These are phyloP conservation scores for Iris pallida DNA, from an alignment of 116 monocot genomes.

Conservation along the genomic window DNA sequence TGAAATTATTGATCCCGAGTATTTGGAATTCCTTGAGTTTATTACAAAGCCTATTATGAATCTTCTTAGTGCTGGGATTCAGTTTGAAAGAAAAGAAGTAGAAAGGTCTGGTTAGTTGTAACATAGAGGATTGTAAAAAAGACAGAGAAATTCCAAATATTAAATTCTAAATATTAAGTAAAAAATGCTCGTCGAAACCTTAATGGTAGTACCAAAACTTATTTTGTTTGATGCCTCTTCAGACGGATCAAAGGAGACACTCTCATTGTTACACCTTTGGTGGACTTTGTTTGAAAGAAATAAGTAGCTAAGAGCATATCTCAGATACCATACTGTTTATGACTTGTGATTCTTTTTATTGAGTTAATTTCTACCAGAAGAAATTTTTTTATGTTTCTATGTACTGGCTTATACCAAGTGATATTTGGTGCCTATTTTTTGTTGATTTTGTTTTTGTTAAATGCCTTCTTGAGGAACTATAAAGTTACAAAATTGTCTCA, in stretches of 20 bases:
- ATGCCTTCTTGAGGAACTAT: background rate
- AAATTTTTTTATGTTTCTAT: background rate
- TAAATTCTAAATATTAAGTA: background rate
- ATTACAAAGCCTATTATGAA: constrained; percentile 42
- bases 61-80: constrained; percentile 57
- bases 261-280: constrained; percentile 39
- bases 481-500: too few species aligned
- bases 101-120: constrained; percentile 41
- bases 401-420: background rate
- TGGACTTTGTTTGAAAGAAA: constrained; percentile 43
- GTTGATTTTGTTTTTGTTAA: background rate
- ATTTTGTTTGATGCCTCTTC: background rate
- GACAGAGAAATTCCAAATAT: background rate
- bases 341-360: too few species aligned
- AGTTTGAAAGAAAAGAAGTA: constrained; percentile 49
- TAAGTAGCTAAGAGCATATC: constrained; percentile 31
- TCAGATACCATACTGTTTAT: constrained; percentile 17
- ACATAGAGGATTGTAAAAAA: background rate
- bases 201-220: too few species aligned
- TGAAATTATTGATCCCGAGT: constrained; percentile 42
- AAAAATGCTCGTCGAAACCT: background rate
- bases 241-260: constrained; percentile 36
- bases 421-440: background rate
- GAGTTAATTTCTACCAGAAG: background rate
- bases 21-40: constrained; percentile 41